Evolutionary conservation across 208 protist genomes (phyloP), one percentile per base, ranked within the genome.

Genomic region (Leishmania guyanensis): DNA sequence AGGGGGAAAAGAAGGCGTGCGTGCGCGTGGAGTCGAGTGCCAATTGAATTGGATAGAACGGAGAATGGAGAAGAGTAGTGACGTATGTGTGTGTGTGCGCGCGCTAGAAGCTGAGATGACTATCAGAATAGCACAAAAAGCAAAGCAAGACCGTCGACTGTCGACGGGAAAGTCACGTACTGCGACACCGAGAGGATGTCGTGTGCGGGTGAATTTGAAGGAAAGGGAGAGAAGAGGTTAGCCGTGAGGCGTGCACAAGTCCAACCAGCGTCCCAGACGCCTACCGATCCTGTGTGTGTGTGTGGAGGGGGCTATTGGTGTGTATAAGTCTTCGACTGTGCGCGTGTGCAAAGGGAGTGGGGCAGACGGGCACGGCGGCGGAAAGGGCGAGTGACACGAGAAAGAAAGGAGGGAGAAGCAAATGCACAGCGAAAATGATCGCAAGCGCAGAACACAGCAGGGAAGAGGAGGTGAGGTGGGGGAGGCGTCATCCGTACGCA

Each of bases 91-190:
- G 36, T 48, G 66, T 43, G 39, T 20, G 39, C 14, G 29, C 43
- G 12, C 58, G 58, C 17, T 17, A 0, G 46, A 20, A 71, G 66
- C 36, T 71, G 17, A 48, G 66, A 20, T 22, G 20, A 20, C 39
- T n/a, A 51, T 48, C 66, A 29, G 33, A 58, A 3, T 3, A n/a
- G 39, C n/a, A 74, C 60, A 54, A 83, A 51, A 76, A 72, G 76
- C 39, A 79, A 82, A 77, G 56, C 79, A 68, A 82, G 75, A 73
- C 65, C n/a, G n/a, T 20, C 64, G 6, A 17, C 29, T n/a, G 62
- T 56, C 29, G 62, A 56, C 39, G 64, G 22, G 36, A 22, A 46
- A 46, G 33, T 33, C 22, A 22, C 53, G 72, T 16, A 64, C 29
- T 22, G 5, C 43, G 33, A 5, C 36, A 78, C 51, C 20, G 50